Evolutionary conservation across 2,329 filamentous ascomycete species (phyloP), one percentile per base, ranked within the genome.

Genomic region (Cladosporium sp.): DNA sequence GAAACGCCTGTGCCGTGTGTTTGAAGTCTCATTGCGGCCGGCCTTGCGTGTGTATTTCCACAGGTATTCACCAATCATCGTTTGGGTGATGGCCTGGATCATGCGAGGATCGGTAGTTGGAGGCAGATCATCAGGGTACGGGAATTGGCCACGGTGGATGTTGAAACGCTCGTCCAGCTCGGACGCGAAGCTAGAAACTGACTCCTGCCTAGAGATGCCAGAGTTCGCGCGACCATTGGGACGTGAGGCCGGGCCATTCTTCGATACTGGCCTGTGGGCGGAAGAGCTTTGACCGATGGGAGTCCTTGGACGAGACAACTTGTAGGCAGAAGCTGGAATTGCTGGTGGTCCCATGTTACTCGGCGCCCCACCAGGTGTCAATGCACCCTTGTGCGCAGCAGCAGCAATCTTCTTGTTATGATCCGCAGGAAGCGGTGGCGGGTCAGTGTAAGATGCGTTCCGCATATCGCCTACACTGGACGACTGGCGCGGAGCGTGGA

Each of bases 1-100:
- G 76, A 96, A 98, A 27, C 93, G 84, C 54, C 88, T 83, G 69
- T 98, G 93, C 46, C 93, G 82, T 50, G 91, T 95, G 59, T 84
- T 86, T 0, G 91, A 97, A 70, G 95, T 83, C 55, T 90, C 87
- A 49, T 84, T 86, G 19, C 92, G 85, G n/a, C 90, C 91, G 53
- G 91, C 79, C 73, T 93, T 95, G 62, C 93, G 86, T 0, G 93
- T 98, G 70, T 98, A 98, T 69, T 98, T 98, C 93, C 93, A 98
- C 35, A 98, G 77, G 68, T 92, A 97, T 68, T 98, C 93, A 50
- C 93, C 93, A 64, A 98, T 97, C 93, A 98, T 98, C 15, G 93
- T 97, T 70, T 98, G 92, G 2, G 93, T 98, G 57, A 98, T 96
- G 42, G 93, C 93, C 72, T 96, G 90, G 59, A 98, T 97, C 90